A percentile compares a stretch with the other conserved stretches of the same genome.
These are phyloP conservation scores for Amylocystis lapponica DNA, from an alignment of 768 basidiomycete genomes.

Conservation along the genomic window DNA sequence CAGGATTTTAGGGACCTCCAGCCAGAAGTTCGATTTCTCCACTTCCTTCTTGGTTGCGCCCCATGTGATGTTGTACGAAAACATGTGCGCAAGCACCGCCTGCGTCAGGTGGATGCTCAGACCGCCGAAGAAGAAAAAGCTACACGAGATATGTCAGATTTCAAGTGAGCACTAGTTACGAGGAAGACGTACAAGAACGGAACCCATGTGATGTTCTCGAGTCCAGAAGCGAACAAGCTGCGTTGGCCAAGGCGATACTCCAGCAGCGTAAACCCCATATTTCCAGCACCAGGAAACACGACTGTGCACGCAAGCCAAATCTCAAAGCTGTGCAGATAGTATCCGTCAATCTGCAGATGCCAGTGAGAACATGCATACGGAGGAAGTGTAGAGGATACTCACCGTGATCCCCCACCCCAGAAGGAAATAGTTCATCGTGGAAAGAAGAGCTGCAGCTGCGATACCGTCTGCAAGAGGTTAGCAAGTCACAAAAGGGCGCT, in stretches of 20 bases:
- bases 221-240: constrained; percentile 39
- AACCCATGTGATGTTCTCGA: constrained; percentile 61
- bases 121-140: constrained; percentile 54
- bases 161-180: constrained; percentile 4
- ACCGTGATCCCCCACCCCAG: constrained; percentile 45
- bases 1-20: constrained; percentile 80
- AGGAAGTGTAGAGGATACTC: constrained; percentile 28
- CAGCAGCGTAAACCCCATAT: constrained; percentile 59
- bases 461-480: constrained; percentile 41
- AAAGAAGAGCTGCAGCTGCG: constrained; percentile 55
- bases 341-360: constrained; percentile 50
- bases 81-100: constrained; percentile 49
- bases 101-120: constrained; percentile 47
- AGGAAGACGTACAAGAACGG: constrained; percentile 67
- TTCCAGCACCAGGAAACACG: constrained; percentile 64
- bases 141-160: constrained; percentile 11
- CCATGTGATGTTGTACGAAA: constrained; percentile 57
- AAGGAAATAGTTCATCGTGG: constrained; percentile 65
- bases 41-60: constrained; percentile 73
- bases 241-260: constrained; percentile 63
- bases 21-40: constrained; percentile 84
- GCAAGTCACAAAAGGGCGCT: neutral
- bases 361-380: constrained; percentile 34
- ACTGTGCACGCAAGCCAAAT: constrained; percentile 71
- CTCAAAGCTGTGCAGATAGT: constrained; percentile 67